These are phyloP conservation scores for Colletotrichum navitas DNA, from an alignment of 2,329 filamentous ascomycete species.

Conservation along the genomic window DNA sequence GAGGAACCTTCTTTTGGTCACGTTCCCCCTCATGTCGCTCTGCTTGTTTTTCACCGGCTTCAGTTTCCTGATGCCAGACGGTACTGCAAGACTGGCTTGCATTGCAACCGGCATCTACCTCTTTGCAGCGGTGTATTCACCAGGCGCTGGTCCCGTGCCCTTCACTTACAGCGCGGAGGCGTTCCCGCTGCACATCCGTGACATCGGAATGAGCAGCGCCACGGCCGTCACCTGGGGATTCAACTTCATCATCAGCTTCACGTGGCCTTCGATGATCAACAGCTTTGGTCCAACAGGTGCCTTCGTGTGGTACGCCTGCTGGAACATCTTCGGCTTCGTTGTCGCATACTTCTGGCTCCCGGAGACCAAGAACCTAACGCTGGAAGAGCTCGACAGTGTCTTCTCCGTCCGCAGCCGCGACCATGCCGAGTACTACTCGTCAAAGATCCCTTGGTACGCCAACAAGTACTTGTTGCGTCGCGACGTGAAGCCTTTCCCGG, in stretches of 20 bases:
- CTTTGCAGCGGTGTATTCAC: conserved; percentile 58
- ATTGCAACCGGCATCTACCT: conserved; percentile 55
- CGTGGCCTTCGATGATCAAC: conserved; percentile 47
- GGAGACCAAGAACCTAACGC: conserved; percentile 52
- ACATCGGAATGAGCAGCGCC: conserved; percentile 64
- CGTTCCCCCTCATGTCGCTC: conserved; percentile 69
- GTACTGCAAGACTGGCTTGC: conserved; percentile 48
- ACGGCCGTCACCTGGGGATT: conserved; percentile 57
- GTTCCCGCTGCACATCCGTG: conserved; percentile 68
- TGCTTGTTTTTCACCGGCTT: conserved; percentile 67
- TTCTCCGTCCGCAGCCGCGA: conserved; percentile 50
- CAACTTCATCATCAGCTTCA: conserved; percentile 55
- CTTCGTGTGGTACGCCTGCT: conserved; percentile 56
- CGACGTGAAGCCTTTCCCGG: conserved; percentile 49
- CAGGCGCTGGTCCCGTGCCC: conserved; percentile 69
- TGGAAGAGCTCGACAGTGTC: conserved; percentile 52
- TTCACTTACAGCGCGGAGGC: conserved; percentile 72
- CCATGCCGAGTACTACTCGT: conserved; percentile 49
- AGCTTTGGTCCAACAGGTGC: conserved; percentile 51
- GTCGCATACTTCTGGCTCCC: conserved; percentile 52
- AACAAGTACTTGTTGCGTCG: conserved; percentile 48
- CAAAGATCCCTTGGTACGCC: conserved; percentile 51
- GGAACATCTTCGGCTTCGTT: conserved; percentile 52
- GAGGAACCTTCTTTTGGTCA: conserved; percentile 67
- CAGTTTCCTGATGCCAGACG: conserved; percentile 57